phyloP scores from a whole-genome alignment of 805 yeast genomes.

The Yarrowia divulgata region DNA sequence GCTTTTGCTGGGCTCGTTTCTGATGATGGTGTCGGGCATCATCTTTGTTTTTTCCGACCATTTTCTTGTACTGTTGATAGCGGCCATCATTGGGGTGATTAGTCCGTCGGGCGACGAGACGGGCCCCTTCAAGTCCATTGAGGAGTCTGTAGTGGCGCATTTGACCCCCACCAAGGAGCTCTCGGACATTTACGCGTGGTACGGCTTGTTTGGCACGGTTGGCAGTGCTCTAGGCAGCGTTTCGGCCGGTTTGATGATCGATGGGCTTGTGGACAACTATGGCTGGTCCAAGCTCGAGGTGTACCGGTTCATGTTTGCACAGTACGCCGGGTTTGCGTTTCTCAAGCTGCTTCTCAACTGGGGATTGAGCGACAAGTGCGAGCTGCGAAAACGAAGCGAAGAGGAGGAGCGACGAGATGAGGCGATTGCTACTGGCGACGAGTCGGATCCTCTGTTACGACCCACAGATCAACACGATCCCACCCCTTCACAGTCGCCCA shows the following conservation, averaged over 20 bases:
- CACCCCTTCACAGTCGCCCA: not conserved
- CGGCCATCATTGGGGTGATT: slow-evolving; percentile 59
- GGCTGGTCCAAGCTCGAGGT: slow-evolving; percentile 53
- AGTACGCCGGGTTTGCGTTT: slow-evolving; percentile 63
- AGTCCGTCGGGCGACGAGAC: slow-evolving; percentile 67
- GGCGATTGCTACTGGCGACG: slow-evolving; percentile 9
- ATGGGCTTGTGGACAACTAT: slow-evolving; percentile 41
- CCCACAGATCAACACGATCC: slow-evolving; percentile 18
- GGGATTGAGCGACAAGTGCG: slow-evolving; percentile 57
- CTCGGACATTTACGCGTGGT: slow-evolving; percentile 67
- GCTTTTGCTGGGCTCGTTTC: slow-evolving; percentile 53
- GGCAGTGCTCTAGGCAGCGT: slow-evolving; percentile 59
- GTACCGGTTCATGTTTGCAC: slow-evolving; percentile 63
- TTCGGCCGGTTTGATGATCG: slow-evolving; percentile 52
- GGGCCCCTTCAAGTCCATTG: slow-evolving; percentile 66
- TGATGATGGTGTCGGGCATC: slow-evolving; percentile 57
- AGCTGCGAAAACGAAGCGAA: slow-evolving; percentile 43
- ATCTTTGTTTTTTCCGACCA: slow-evolving; percentile 52
- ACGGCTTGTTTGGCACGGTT: slow-evolving; percentile 58
- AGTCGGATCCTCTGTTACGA: slow-evolving; percentile 1
- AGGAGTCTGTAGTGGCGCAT: slow-evolving; percentile 61
- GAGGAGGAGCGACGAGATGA: slow-evolving; percentile 8
- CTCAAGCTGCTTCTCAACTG: slow-evolving; percentile 57
- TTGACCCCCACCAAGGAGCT: slow-evolving; percentile 54
- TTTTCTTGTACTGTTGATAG: slow-evolving; percentile 51